Conservation (phyloP, 306 rosid genomes). For the Quercus variabilis region DNA sequence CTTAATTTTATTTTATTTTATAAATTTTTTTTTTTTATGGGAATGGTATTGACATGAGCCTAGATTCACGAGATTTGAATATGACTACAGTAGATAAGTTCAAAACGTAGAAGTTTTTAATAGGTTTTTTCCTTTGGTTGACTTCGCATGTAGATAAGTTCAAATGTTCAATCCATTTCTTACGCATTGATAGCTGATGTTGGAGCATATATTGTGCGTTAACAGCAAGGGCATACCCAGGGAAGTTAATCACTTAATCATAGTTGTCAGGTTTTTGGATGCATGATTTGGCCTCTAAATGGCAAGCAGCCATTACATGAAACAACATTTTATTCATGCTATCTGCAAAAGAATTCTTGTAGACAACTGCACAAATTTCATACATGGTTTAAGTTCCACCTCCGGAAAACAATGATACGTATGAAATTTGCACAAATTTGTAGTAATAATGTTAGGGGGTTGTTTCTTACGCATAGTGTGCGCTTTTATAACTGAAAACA, state of each 20-base stretch:
- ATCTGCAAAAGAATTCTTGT: too few species aligned
- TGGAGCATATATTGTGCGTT: not conserved
- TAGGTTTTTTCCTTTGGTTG: not conserved
- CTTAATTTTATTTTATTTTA: too few species aligned
- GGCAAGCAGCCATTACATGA: too few species aligned
- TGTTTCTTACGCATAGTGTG: too few species aligned
- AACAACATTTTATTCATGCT: too few species aligned
- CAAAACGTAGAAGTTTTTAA: not conserved
- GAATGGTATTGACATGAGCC: not conserved
- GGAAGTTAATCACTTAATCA: not conserved
- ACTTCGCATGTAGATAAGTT: not conserved
- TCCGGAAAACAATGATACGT: too few species aligned
- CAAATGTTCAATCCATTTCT: not conserved
- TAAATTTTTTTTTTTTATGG: not conserved
- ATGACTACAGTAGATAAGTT: constrained; percentile 15
- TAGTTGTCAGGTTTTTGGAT: not conserved
- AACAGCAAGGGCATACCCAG: too few species aligned
- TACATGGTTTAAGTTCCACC: too few species aligned
- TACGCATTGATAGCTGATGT: not conserved
- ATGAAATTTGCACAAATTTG: not conserved
- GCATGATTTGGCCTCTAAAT: too few species aligned
- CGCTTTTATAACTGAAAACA: too few species aligned
- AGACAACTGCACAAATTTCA: too few species aligned
- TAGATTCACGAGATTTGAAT: constrained; percentile 28
- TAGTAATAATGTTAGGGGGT: not conserved